A percentile compares a stretch with the other conserved stretches of the same genome.
phyloP scores from a whole-genome alignment of 768 basidiomycete genomes.

The Tulasnella sp. region DNA sequence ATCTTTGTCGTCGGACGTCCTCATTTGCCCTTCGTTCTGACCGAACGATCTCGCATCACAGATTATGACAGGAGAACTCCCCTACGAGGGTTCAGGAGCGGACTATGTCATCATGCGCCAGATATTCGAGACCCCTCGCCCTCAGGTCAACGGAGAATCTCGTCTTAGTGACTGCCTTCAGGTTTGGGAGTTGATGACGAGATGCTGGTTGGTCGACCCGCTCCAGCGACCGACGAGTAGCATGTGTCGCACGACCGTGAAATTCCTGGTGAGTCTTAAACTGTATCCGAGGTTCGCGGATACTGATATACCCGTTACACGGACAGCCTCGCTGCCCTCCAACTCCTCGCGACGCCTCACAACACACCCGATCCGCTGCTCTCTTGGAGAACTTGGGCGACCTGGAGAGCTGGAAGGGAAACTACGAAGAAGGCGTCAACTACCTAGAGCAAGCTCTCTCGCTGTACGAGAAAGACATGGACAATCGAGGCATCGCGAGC shows the following conservation, averaged over 20 bases:
- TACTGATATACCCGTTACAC: background rate
- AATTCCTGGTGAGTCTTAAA: background rate
- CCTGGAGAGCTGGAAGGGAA: background rate
- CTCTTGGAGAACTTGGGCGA: background rate
- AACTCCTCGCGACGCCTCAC: background rate
- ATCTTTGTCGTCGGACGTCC: too few species aligned
- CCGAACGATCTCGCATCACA: too few species aligned
- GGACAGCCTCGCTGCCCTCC: background rate
- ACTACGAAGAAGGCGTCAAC: background rate
- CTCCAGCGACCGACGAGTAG: background rate
- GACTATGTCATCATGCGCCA: background rate
- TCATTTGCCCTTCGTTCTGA: too few species aligned
- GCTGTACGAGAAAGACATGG: background rate
- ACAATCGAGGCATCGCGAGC: background rate
- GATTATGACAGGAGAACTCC: too few species aligned
- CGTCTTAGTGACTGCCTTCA: background rate
- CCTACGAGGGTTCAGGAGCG: background rate
- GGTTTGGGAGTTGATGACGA: background rate
- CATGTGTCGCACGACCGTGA: background rate
- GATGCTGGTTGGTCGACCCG: background rate
- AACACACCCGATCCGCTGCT: background rate
- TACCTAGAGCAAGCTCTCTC: background rate
- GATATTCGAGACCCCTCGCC: background rate
- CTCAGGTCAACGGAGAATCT: background rate
- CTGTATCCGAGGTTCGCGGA: background rate